Percentiles rank a stretch among this genome's conserved stretches.
These are phyloP conservation scores for Xylariaceae sp. DNA, from an alignment of 2,329 filamentous ascomycete species.

Conservation along the genomic window DNA sequence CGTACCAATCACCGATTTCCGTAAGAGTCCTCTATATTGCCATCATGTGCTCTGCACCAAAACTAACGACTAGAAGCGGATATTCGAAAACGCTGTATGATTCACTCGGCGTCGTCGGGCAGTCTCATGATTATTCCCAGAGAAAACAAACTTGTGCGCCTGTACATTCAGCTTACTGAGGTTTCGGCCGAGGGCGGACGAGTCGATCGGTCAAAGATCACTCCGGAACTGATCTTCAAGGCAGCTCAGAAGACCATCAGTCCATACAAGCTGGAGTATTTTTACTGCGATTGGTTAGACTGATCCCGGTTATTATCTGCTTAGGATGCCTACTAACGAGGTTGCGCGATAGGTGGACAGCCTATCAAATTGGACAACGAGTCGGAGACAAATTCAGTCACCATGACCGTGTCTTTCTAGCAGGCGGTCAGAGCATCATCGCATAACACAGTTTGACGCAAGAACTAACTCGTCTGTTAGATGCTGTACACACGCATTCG, in stretches of 20 bases:
- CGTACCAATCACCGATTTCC: constrained; percentile 48
- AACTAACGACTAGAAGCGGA: constrained; percentile 35
- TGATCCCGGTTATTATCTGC: background rate
- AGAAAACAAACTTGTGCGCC: constrained; percentile 58
- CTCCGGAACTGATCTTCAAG: constrained; percentile 57
- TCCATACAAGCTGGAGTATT: constrained; percentile 63
- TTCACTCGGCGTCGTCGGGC: constrained; percentile 53
- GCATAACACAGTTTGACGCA: background rate
- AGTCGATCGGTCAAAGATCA: constrained; percentile 59
- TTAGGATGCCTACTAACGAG: background rate
- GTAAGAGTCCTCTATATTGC: constrained; percentile 21
- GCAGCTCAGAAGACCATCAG: constrained; percentile 60
- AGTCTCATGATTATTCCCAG: constrained; percentile 63
- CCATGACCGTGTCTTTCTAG: constrained; percentile 60
- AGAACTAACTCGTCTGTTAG: constrained; percentile 28
- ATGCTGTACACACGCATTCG: constrained; percentile 69
- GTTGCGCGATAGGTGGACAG: constrained; percentile 13
- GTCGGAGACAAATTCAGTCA: constrained; percentile 55
- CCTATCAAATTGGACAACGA: constrained; percentile 65
- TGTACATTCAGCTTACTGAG: constrained; percentile 61
- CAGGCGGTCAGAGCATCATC: constrained; percentile 43
- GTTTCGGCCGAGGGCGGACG: constrained; percentile 42
- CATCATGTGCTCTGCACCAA: background rate
- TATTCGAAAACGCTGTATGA: constrained; percentile 54
- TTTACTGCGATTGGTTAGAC: constrained; percentile 59